Base-by-base conservation (phyloP, 148 eudicot genomes). In the Talinum fruticosum region DNA sequence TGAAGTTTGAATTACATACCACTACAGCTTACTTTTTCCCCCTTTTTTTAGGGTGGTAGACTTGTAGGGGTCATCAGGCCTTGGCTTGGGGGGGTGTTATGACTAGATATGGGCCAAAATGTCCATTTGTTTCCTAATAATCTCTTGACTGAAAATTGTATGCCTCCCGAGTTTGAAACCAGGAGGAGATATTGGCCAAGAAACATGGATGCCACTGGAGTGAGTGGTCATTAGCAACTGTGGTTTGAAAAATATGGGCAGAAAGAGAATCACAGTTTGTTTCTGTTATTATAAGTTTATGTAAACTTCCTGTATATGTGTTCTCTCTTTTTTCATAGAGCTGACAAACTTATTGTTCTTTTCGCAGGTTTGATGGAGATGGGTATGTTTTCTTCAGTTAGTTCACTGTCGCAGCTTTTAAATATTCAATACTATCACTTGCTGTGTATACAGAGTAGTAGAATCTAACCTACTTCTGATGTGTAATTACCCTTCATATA, bases 291-390 rank as follows among this genome's bases (percentile, higher is more conserved):
- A 19, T 51, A 13, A 51, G 1, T 41, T 41, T 12, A 2, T 51
- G 6, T 51, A 51, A 51, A 21, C 2, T 70, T 33, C 16, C 18
- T 28, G 23, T 37, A 30, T 15, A 44, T 41, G 30, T 41, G 34
- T 44, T 70, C 30, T 24, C 6, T 53, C 33, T n/a, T 29, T 82
- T 37, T 24, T 34, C 73, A 32, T 37, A 30, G 7, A 34, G 71
- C 62, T 78, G 23, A 79, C 66, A 10, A 33, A 74, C 1, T 65
- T 18, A 1, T 37, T 81, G 8, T 53, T 76, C 10, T 53, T 32
- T 74, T 5, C 88, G 88, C 94, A 95, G 99, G 99, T 96, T 96
- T 81, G 99, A 96, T 84, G 99, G 99, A 80, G 99, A 96, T 83
- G 99, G 99, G 99, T 93, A 79, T 53, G 96, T 90, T 35, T 13